A percentile compares a stretch with the other conserved stretches of the same genome.
These are phyloP conservation scores for Juncus effusus DNA, from an alignment of 176 grass and related monocot species.

Conservation along the genomic window DNA sequence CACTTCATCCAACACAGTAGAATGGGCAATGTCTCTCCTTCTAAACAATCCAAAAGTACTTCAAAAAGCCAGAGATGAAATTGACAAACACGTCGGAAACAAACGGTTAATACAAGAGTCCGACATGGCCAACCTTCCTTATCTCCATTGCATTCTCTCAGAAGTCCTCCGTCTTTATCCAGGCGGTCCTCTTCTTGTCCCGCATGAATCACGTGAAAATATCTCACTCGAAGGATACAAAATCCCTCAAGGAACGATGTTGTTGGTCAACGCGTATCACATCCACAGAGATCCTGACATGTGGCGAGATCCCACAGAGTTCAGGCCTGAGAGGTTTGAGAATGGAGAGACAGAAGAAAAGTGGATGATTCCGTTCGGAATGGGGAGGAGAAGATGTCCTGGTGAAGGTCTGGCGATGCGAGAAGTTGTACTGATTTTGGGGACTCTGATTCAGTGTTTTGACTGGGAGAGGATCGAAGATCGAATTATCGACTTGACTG, in stretches of 20 bases:
- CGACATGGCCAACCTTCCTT: too few relatives aligned
- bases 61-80: constrained; percentile 4
- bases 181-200: constrained; percentile 13
- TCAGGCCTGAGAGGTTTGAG: constrained; percentile 32
- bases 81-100: constrained; percentile 15
- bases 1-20: constrained; percentile 23
- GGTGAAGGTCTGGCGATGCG: constrained; percentile 31
- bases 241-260: constrained; percentile 11
- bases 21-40: constrained; percentile 27
- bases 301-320: not conserved
- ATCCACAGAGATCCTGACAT: constrained; percentile 28
- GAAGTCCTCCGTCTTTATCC: constrained; percentile 30
- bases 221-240: not conserved
- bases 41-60: constrained; percentile 21
- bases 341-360: not conserved
- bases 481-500: constrained; percentile 21
- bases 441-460: constrained; percentile 32
- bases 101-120: constrained; percentile 13
- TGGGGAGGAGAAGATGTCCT: constrained; percentile 25
- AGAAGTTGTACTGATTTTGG: constrained; percentile 18
- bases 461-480: constrained; percentile 19
- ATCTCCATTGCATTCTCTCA: not conserved
- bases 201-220: constrained; percentile 27
- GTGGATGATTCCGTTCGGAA: constrained; percentile 25
- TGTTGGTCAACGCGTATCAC: constrained; percentile 30